Percentiles rank a stretch among this genome's conserved stretches.
These are phyloP conservation scores for Rhynchospora pubera DNA, from an alignment of 176 grass and related monocot species.

Conservation along the genomic window DNA sequence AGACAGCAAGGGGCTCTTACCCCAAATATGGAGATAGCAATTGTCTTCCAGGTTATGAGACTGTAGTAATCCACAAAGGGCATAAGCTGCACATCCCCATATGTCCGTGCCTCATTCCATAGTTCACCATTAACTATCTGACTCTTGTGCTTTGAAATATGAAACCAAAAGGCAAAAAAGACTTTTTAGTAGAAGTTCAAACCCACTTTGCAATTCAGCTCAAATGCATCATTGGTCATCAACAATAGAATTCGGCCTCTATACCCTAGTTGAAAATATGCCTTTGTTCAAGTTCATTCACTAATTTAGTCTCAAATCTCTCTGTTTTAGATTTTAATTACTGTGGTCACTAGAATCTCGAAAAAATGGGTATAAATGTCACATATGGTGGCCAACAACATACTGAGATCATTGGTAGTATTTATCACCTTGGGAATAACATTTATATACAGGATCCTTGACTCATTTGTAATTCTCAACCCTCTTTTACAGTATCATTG, in stretches of 20 bases:
- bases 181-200: background rate
- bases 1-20: no score
- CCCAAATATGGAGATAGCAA: constrained; percentile 93
- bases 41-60: constrained; percentile 97
- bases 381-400: background rate
- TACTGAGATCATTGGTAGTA: background rate
- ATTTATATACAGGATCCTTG: background rate
- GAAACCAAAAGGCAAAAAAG: constrained; percentile 19
- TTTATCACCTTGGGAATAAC: background rate
- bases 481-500: background rate
- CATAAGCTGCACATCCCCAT: constrained; percentile 95
- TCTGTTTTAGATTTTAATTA: background rate
- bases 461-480: background rate
- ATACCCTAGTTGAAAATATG: background rate
- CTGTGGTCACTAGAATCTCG: background rate
- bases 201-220: background rate
- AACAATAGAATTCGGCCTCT: background rate
- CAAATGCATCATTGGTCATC: background rate
- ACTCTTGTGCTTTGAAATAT: constrained; percentile 75
- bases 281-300: background rate
- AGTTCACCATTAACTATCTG: constrained; percentile 91
- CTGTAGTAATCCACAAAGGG: constrained; percentile 99
- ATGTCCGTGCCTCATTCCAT: constrained; percentile 84
- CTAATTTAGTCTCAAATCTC: constrained; percentile 10
- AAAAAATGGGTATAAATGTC: background rate